Evolutionary conservation across 202 grass and related monocot species (phyloP), one percentile per base, ranked within the genome.

Genomic region (Zizania palustris): DNA sequence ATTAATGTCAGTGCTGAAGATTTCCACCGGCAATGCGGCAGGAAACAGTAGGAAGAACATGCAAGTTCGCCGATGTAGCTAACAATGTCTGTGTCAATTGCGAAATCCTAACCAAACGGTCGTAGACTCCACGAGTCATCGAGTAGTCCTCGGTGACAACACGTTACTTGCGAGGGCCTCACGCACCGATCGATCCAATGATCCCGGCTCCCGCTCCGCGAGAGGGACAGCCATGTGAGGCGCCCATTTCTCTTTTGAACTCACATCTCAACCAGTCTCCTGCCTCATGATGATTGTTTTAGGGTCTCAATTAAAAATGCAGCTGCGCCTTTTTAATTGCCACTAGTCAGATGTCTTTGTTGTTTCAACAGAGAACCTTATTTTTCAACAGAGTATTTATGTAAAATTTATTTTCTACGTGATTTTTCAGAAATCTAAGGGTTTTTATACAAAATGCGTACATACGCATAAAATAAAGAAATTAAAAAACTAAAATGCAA

Each of bases 151-250:
- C 9, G 62, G 57, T n/a, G 34, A 35, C 10, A 68, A 55, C 68
- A 79, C 74, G 74, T 83, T 75, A 75, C 85, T 74, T 87, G 71
- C 65, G 58, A 71, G 77, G 71, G 38, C 55, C 68, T 46, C 50
- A 15, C 22, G 28, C 28, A 28, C 28, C 28, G 28, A 28, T 28
- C 63, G 56, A 63, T 69, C 69, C 75, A 68, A 64, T 64, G 74
- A 83, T 76, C 75, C 72, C 12, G 54, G 36, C 16, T 36, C 19
- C 54, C 54, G 19, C 67, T 20, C 58, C 3, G 14, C 55, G 86
- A 80, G 42, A 76, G 86, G 63, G 81, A 88, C 81, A 13, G 41
- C 71, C 86, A 88, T 84, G 81, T 84, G 81, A 84, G 58, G 20
- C 75, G 6, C 40, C 65, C 75, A 65, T 71, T 60, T 88, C 76